Evolutionary conservation across 2,329 filamentous ascomycete genomes (phyloP).

Genomic region (Decorospora gaudefroyi): DNA sequence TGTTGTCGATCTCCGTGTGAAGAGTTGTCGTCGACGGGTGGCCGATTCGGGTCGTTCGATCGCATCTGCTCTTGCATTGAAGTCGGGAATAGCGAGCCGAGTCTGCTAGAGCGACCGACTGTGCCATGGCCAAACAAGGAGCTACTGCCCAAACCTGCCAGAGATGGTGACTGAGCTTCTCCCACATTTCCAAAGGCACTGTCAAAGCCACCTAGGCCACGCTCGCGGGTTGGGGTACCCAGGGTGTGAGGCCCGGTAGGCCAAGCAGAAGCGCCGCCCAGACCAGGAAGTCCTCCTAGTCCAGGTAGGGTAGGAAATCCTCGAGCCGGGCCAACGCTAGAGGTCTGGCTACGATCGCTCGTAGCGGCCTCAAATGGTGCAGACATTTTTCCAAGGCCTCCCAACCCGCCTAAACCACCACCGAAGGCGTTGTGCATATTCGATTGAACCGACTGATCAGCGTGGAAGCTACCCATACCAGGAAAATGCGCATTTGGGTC

Average conservation of each 20-base stretch:
- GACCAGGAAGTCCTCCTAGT: slow-evolving; percentile 59
- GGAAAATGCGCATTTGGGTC: slow-evolving; percentile 57
- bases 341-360: slow-evolving; percentile 90
- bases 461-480: slow-evolving; percentile 59
- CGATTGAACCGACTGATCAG: slow-evolving; percentile 50
- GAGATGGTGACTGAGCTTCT: slow-evolving; percentile 75
- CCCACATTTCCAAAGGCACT: slow-evolving; percentile 72
- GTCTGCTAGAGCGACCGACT: slow-evolving; percentile 75
- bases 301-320: slow-evolving; percentile 68
- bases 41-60: slow-evolving; percentile 49
- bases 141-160: slow-evolving; percentile 67
- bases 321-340: slow-evolving; percentile 76
- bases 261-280: slow-evolving; percentile 65
- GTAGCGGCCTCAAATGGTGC: slow-evolving; percentile 61
- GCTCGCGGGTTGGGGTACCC: slow-evolving; percentile 70
- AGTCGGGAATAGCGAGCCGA: slow-evolving; percentile 83
- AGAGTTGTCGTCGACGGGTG: slow-evolving; percentile 63
- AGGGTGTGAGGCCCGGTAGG: slow-evolving; percentile 72
- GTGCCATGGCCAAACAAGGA: slow-evolving; percentile 69
- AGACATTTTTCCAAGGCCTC: slow-evolving; percentile 54
- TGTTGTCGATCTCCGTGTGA: slow-evolving; percentile 46
- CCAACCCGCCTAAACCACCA: slow-evolving; percentile 60
- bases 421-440: slow-evolving; percentile 58
- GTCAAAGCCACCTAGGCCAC: slow-evolving; percentile 58
- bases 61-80: slow-evolving; percentile 94